A percentile compares a stretch with the other conserved stretches of the same genome.
Conservation (phyloP, 305 asterid genomes). For the Fraxinus sp. region DNA sequence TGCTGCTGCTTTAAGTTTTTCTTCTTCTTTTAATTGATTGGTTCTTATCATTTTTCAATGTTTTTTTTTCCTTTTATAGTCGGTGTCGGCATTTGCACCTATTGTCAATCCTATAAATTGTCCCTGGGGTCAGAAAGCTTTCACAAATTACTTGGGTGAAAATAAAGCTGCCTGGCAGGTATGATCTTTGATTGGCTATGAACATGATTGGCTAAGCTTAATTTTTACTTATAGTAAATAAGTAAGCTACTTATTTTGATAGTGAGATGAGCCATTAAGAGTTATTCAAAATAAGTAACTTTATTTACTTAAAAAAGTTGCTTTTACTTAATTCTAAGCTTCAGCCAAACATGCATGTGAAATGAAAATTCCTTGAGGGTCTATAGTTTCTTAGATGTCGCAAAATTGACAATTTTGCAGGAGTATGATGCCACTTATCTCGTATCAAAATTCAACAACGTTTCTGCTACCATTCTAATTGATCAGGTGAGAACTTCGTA, state of each 20-base stretch:
- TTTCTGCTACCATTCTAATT: conserved; percentile 80
- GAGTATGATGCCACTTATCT: conserved; percentile 90
- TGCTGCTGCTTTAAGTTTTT: background rate
- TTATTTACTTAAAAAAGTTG: background rate
- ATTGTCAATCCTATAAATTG: conserved; percentile 74
- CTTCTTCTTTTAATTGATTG: background rate
- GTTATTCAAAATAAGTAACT: background rate
- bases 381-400: conserved; percentile 7
- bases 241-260: background rate
- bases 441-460: conserved; percentile 52
- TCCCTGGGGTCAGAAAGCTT: conserved; percentile 98
- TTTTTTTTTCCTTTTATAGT: conserved; percentile 36
- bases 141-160: conserved; percentile 83
- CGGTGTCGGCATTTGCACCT: conserved; percentile 94
- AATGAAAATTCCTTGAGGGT: background rate
- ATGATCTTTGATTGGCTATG: conserved; percentile 26
- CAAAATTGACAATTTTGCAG: conserved; percentile 42
- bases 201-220: background rate
- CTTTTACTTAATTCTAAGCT: background rate
- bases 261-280: background rate
- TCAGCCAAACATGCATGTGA: background rate
- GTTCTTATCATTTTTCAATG: background rate
- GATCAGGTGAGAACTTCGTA: conserved; percentile 63
- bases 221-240: background rate
- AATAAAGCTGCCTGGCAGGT: conserved; percentile 91